phyloP scores from a whole-genome alignment of 495 filamentous ascomycete species.

The Darksidea phi region DNA sequence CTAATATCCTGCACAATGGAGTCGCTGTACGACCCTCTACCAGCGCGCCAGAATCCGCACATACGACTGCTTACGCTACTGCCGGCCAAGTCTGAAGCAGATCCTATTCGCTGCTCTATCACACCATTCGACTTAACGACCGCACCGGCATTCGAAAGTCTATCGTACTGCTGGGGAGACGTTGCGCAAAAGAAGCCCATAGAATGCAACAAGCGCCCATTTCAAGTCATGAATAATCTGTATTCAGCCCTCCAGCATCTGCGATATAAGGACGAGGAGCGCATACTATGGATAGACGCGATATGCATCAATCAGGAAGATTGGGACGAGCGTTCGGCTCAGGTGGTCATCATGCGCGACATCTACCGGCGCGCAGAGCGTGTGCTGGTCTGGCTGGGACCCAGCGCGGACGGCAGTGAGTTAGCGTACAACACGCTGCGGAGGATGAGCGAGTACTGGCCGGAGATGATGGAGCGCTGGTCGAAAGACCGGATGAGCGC shows the following conservation, averaged over 20 bases:
- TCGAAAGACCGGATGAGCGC: neutral
- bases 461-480: neutral
- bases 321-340: slow-evolving; percentile 2
- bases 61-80: neutral
- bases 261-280: neutral
- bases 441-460: neutral
- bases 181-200: neutral
- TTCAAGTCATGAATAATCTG: slow-evolving; percentile 3
- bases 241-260: slow-evolving; percentile 3
- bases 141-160: neutral
- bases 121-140: neutral
- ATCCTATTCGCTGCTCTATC: neutral
- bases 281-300: slow-evolving; percentile 15
- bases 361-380: neutral
- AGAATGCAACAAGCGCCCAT: neutral
- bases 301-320: slow-evolving; percentile 26
- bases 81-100: neutral
- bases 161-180: slow-evolving; percentile 9
- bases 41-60: neutral
- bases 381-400: slow-evolving; percentile 10
- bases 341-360: slow-evolving; percentile 4
- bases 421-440: neutral
- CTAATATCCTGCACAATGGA: neutral
- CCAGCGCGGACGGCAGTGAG: neutral
- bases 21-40: neutral